Percentiles rank a stretch among this genome's conserved stretches.
Conservation (phyloP, 176 grass and related monocot species). For the Guadua angustifolia region DNA sequence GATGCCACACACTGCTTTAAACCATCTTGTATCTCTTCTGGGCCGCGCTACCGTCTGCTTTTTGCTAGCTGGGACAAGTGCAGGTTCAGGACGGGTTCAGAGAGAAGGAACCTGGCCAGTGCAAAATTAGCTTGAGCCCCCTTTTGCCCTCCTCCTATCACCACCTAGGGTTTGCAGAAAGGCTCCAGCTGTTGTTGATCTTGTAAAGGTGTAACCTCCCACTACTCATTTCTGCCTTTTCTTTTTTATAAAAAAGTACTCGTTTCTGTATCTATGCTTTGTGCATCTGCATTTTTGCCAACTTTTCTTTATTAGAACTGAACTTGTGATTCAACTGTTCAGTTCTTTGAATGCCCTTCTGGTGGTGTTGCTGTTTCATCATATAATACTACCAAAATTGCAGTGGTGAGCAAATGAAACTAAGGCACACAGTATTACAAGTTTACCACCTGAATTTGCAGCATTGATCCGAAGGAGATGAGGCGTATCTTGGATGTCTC, state of each 20-base stretch:
- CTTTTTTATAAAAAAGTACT: too few relatives aligned
- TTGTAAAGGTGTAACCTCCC: background rate
- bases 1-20: slow-evolving; percentile 18
- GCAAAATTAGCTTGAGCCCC: slow-evolving; percentile 13
- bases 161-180: background rate
- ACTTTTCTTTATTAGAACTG: background rate
- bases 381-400: background rate
- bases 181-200: background rate
- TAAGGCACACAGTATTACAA: too few relatives aligned
- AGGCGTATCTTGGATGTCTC: slow-evolving; percentile 22
- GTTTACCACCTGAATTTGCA: background rate
- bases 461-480: slow-evolving; percentile 13
- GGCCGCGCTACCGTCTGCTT: background rate
- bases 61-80: slow-evolving; percentile 17
- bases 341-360: background rate
- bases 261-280: background rate
- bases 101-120: background rate
- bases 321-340: too few relatives aligned
- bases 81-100: background rate
- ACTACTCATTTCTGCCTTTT: background rate
- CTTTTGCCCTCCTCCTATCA: background rate
- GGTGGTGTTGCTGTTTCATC: background rate
- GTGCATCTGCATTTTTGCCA: background rate
- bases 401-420: background rate
- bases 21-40: background rate